Evolutionary conservation across 2,329 filamentous ascomycete genomes (phyloP), one percentile per base, ranked within the genome.

Genomic region (Aspergillus alliaceus): DNA sequence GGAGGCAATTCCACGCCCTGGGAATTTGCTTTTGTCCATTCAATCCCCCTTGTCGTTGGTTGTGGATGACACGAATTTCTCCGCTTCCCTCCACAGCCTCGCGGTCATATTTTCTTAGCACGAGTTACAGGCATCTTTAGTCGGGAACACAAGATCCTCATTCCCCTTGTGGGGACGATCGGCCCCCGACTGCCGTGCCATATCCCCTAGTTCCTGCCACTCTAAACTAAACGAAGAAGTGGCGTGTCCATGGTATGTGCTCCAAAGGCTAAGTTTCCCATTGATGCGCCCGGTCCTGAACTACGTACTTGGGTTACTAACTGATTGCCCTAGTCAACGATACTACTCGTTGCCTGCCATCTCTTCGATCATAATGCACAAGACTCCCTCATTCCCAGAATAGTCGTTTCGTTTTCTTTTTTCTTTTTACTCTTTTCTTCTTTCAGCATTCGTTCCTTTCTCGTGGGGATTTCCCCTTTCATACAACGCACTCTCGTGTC

Each of bases 161-260:
- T 64, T 62, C 60, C 57, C 61, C 32, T 46, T 53, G 65, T 66
- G 65, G 65, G 57, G 65, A 58, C 56, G 65, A 67, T 67, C 64
- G 60, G 59, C 65, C 59, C 53, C 65, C 61, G 57, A 61, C 42
- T 65, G 60, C 64, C 61, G 62, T 59, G 61, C 61, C 56, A 57
- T 51, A 54, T 54, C 58, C 56, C 55, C 53, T 64, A 53, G 50
- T 57, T 48, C 42, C 40, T 48, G 39, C 50, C 56, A 56, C 54
- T 52, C 50, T 58, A 58, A 57, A 52, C 60, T 57, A 52, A 53
- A 62, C 56, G 37, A 42, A 60, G 59, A 53, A 55, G 50, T 62
- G 60, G 62, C 62, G 58, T 59, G 54, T 59, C 54, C 46, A 35
- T 55, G 54, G 55, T 47, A 57, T 57, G 57, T 40, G 44, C 35